Percentiles rank a stretch among this genome's conserved stretches.
These are phyloP conservation scores for Stentor coeruleus DNA, from an alignment of 73 alveolate genomes.

Conservation along the genomic window DNA sequence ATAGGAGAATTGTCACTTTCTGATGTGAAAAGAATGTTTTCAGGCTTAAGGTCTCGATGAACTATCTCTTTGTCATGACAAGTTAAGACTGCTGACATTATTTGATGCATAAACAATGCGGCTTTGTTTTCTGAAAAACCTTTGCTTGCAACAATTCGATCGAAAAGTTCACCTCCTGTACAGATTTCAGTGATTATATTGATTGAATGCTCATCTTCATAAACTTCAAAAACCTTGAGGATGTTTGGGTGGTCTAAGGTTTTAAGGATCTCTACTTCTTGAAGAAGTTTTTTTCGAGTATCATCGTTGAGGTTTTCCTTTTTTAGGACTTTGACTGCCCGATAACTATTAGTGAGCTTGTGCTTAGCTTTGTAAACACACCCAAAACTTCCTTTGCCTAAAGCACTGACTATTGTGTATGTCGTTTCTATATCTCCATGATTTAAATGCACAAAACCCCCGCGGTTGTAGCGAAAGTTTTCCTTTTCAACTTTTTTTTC, in stretches of 20 bases:
- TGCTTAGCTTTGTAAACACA: too few relatives aligned
- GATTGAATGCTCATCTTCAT: neutral
- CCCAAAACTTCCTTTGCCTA: too few relatives aligned
- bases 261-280: neutral
- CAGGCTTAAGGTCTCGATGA: constrained; percentile 44
- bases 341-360: too few relatives aligned
- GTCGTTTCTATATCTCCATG: too few relatives aligned
- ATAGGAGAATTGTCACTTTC: constrained; percentile 13
- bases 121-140: neutral
- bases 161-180: constrained; percentile 1
- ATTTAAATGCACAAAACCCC: too few relatives aligned
- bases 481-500: too few relatives aligned
- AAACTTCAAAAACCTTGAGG: neutral
- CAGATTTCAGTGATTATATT: neutral
- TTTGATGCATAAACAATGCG: constrained; percentile 9
- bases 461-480: too few relatives aligned
- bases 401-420: too few relatives aligned
- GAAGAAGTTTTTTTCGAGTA: neutral
- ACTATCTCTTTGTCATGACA: constrained; percentile 37
- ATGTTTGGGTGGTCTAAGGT: neutral
- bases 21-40: constrained; percentile 31
- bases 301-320: too few relatives aligned
- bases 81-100: constrained; percentile 29
- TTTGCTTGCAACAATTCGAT: neutral
- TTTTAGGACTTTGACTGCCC: too few relatives aligned